Conservation (phyloP, 495 filamentous ascomycete species). For the Penicillium robsamsonii region DNA sequence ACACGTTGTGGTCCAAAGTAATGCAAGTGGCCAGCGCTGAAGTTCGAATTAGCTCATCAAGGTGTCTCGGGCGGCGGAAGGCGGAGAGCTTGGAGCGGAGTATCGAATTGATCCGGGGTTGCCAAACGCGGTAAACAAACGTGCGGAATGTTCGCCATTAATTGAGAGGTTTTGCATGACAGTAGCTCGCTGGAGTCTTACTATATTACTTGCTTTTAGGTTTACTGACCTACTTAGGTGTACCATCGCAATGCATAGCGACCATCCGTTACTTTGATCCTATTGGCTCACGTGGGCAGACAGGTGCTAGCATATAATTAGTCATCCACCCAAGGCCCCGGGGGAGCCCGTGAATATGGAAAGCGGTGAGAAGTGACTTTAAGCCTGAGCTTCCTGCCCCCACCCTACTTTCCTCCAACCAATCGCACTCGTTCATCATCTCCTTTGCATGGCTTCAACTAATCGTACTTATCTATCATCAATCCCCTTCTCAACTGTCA, state of each 20-base stretch:
- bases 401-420: no score
- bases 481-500: no score
- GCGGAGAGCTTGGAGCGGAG: conserved; percentile 36
- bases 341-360: no score
- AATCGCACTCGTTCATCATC: no score
- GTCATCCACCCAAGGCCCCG: no score
- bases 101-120: conserved; percentile 25
- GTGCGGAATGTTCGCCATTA: background rate
- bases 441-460: no score
- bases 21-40: conserved; percentile 14
- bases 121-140: background rate
- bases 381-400: no score
- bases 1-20: conserved; percentile 3
- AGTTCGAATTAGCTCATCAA: conserved; percentile 31
- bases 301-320: background rate
- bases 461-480: no score
- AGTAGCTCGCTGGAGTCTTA: background rate
- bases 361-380: no score
- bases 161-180: background rate
- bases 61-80: conserved; percentile 25
- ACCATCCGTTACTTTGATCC: background rate
- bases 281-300: background rate
- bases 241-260: background rate
- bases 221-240: background rate
- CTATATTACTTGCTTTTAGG: background rate